Base-by-base conservation (phyloP, 768 basidiomycete species). In the Mycena crocata region DNA sequence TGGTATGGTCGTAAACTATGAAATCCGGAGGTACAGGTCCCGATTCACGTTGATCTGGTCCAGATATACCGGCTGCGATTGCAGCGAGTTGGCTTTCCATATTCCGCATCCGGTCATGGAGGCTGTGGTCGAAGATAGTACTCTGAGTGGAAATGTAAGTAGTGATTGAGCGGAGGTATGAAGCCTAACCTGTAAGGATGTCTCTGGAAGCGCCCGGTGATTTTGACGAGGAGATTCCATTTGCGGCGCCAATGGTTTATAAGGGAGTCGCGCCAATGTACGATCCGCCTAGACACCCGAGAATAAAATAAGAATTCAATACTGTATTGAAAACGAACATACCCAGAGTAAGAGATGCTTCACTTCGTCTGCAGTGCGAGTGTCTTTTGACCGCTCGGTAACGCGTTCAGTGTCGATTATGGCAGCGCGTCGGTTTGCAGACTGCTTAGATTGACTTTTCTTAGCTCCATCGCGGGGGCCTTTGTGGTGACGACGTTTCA, bases 371-470 rank as follows among this genome's bases (percentile, higher is more conserved):
- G 19, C 17, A 1, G 66, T 62, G 9, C 66, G 52, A 13, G 19
- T 54, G 23, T 67, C 66, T 46, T 67, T 67, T 2, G 66, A 62
- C 2, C 66, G 59, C 55, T 67, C 66, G 0, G 66, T 67, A 5
- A 55, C 52, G 8, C 51, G 54, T 21, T 56, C 42, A 1, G 57
- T 60, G 42, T 60, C 51, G 9, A 66, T 60, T 15, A 66, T 58
- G 3, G 50, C 57, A 0, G 57, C 64, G 1, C 64, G 12, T 21
- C 64, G 50, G 9, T 14, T 46, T 2, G 48, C 57, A 4, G 50
- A 59, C 24, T 30, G 57, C 17, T 66, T 66, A 4, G 34, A 19
- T n/a, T 56, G 44, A 28, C 23, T 35, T 19, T 59, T 58, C 52
- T 58, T 60, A 10, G 57, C 19, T 7, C 44, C 57, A 21, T 66